Evolutionary conservation across 352 stramenopile species (phyloP).

Genomic region (Globisporangium carolinianum): DNA sequence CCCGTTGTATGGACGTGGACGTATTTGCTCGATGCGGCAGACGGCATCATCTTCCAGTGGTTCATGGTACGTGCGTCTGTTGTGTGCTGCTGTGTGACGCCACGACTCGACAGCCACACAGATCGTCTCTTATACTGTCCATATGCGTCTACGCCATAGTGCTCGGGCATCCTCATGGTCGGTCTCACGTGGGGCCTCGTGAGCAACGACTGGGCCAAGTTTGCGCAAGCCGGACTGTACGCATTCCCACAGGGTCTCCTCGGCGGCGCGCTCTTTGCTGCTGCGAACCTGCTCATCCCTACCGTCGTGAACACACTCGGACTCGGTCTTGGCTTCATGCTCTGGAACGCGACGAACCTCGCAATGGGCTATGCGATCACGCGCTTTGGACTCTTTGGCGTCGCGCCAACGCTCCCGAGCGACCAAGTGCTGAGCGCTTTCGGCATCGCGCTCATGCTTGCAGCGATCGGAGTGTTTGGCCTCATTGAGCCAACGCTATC

Average conservation of each 20-base stretch:
- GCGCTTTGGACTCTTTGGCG: slow-evolving; percentile 61
- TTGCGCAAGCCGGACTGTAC: slow-evolving; percentile 65
- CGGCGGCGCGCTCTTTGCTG: slow-evolving; percentile 64
- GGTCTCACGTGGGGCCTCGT: slow-evolving; percentile 66
- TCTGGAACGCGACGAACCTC: slow-evolving; percentile 86
- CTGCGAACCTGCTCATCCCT: slow-evolving; percentile 78
- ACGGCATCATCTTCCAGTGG: slow-evolving; percentile 87
- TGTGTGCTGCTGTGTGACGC: background rate
- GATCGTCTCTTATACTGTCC: background rate
- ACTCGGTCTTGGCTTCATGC: slow-evolving; percentile 76
- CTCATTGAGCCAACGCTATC: slow-evolving; percentile 63
- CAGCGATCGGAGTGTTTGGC: slow-evolving; percentile 70
- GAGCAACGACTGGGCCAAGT: slow-evolving; percentile 79
- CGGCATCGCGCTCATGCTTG: slow-evolving; percentile 75
- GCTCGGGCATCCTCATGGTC: slow-evolving; percentile 79
- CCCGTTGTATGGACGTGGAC: background rate
- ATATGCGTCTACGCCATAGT: slow-evolving; percentile 24
- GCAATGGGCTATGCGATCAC: slow-evolving; percentile 76
- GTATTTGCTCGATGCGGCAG: slow-evolving; percentile 18
- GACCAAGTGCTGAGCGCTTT: slow-evolving; percentile 45
- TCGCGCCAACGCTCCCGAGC: slow-evolving; percentile 53
- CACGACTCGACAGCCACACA: background rate
- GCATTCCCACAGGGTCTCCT: slow-evolving; percentile 76
- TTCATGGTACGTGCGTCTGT: slow-evolving; percentile 56
- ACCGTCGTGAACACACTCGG: slow-evolving; percentile 82